These are phyloP conservation scores for Trichoderma gamsii DNA, from an alignment of 495 filamentous ascomycete species.

Conservation along the genomic window DNA sequence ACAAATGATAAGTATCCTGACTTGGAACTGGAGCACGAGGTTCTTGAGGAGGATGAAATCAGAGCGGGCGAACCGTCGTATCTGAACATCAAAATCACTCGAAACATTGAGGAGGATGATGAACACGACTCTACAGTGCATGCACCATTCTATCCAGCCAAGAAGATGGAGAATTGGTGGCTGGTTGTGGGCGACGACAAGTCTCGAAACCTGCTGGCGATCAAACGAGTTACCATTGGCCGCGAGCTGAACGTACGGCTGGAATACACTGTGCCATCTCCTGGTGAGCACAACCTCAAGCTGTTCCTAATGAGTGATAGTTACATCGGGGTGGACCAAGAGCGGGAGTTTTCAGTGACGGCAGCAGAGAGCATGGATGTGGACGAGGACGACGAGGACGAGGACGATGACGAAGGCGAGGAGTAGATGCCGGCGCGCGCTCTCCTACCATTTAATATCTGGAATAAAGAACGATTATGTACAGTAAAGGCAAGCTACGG, in stretches of 20 bases:
- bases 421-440: constrained; percentile 20
- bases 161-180: constrained; percentile 97
- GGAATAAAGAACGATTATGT: constrained; percentile 8
- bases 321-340: constrained; percentile 96
- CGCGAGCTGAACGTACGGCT: constrained; percentile 69
- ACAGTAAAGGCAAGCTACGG: constrained; percentile 15
- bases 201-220: constrained; percentile 77
- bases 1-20: constrained; percentile 97
- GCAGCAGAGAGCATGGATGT: constrained; percentile 94
- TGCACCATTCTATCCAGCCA: constrained; percentile 86
- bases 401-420: constrained; percentile 61
- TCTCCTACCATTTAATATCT: constrained; percentile 2
- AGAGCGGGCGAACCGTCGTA: constrained; percentile 74
- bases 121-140: constrained; percentile 82
- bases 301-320: constrained; percentile 96
- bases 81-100: constrained; percentile 79
- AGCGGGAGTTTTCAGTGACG: constrained; percentile 76
- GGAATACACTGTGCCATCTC: constrained; percentile 80
- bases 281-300: constrained; percentile 82
- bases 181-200: constrained; percentile 89
- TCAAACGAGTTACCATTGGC: constrained; percentile 89
- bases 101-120: constrained; percentile 65
- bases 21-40: constrained; percentile 80
- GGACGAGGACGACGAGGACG: constrained; percentile 78
- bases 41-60: constrained; percentile 73